These are phyloP conservation scores for Botryotinia calthae DNA, from an alignment of 2,329 filamentous ascomycete genomes.

Conservation along the genomic window DNA sequence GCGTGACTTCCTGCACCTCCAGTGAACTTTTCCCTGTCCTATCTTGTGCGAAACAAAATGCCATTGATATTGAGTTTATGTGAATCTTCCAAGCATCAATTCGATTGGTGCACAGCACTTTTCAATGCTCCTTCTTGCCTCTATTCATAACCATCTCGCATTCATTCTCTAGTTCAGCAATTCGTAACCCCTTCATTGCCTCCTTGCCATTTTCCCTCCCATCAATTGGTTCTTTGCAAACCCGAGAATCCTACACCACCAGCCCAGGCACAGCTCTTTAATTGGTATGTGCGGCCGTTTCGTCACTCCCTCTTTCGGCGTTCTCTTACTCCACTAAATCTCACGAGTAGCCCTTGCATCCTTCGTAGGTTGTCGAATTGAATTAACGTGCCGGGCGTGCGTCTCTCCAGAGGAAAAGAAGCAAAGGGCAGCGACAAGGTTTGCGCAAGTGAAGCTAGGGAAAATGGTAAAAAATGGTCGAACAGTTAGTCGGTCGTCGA, in stretches of 20 bases:
- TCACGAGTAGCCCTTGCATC: conserved; percentile 8
- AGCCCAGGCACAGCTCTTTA: neutral
- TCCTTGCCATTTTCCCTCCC: neutral
- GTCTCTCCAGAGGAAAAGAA: neutral
- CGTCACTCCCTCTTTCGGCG: conserved; percentile 15
- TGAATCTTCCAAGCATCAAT: neutral
- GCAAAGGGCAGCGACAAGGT: neutral
- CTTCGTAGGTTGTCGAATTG: neutral
- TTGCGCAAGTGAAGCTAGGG: neutral
- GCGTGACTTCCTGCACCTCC: neutral
- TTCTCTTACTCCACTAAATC: neutral
- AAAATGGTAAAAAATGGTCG: neutral
- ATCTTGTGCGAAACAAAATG: neutral
- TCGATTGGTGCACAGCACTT: neutral
- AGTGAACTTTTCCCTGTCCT: neutral
- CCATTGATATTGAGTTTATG: neutral
- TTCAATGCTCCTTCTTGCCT: neutral
- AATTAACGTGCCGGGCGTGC: conserved; percentile 6
- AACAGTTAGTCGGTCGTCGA: neutral
- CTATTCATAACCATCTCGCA: neutral
- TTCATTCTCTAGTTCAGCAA: neutral
- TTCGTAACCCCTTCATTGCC: neutral
- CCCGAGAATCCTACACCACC: neutral
- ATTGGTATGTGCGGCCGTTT: conserved; percentile 19
- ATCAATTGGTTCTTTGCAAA: neutral